Base-by-base conservation (phyloP, 2,329 filamentous ascomycete species). In the Iodosphaeria phyllophila region DNA sequence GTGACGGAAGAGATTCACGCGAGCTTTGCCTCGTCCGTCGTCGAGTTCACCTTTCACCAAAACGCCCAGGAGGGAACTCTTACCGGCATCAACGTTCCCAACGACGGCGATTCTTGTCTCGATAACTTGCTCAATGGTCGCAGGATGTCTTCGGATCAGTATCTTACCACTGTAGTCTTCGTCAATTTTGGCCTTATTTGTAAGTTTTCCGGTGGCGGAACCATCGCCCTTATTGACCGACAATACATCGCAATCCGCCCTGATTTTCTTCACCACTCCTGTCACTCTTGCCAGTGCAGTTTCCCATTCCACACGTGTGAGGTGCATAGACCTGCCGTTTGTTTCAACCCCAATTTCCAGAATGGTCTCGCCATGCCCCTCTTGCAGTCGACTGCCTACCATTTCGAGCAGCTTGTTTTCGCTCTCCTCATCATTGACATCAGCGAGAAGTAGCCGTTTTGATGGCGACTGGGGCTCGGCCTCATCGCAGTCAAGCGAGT, bases 71-170 rank as follows among this genome's bases (percentile, higher is more conserved):
- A 95, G 76, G 15, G 89, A 95, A 44, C 80, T 92, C 54, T 98
- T 98, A 1, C 89, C 89, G 7, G 89, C 89, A 47, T 98, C 89
- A 27, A 98, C 76, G 55, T 98, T 98, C 24, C 89, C 89, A 6
- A 98, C 89, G 1, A 98, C 89, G 1, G 86, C 89, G 52, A 98
- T 91, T 37, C 89, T 60, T 7, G 86, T 92, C 60, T 98, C 89
- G 32, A 93, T 92, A 14, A 92, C 78, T 29, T 91, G 72, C 44
- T 95, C 83, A 5, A 80, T 66, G 8, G 63, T 74, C 12, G 62
- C 55, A 3, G 84, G 82, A 13, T 66, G 56, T 41, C 75, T 72
- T 19, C 89, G 70, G 31, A 95, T 64, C 39, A 95, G 65, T 24
- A 93, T 48, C 47, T 92, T 95, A n/a, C 84, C 83, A 33, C 70